These are phyloP conservation scores for Escallonia rubra DNA, from an alignment of 129 eudicot species.

Conservation along the genomic window DNA sequence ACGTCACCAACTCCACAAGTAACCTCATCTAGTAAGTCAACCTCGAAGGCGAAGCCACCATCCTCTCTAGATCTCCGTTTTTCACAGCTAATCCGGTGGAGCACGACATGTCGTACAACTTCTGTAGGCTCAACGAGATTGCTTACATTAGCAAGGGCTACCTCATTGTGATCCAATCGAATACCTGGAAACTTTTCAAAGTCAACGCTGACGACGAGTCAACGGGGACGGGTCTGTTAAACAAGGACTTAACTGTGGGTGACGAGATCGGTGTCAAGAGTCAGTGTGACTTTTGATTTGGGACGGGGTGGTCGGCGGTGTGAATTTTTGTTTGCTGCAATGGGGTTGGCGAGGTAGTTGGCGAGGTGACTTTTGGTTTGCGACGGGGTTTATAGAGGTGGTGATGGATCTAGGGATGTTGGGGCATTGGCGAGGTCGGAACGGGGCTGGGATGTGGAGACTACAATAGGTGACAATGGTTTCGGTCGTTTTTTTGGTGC, in stretches of 20 bases:
- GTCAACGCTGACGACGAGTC: constrained; percentile 44
- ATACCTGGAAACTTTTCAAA: constrained; percentile 57
- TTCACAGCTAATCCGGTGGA: constrained; percentile 37
- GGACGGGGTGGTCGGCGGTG: constrained; percentile 55
- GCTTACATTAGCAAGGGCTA: constrained; percentile 42
- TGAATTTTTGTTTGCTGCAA: no score
- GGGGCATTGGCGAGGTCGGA: no score
- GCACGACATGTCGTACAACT: constrained; percentile 8
- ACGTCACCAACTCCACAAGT: constrained; percentile 54
- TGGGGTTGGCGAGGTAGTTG: no score
- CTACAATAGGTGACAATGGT: no score
- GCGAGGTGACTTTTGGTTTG: no score
- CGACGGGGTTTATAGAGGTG: no score
- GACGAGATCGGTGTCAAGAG: constrained; percentile 55
- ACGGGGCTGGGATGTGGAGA: no score
- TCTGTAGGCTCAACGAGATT: constrained; percentile 53
- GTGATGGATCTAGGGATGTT: no score
- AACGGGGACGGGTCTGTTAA: constrained; percentile 35
- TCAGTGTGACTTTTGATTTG: no score
- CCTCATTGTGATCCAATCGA: constrained; percentile 53
- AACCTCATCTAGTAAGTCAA: constrained; percentile 55
- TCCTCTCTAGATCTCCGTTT: constrained; percentile 39
- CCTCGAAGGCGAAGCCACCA: constrained; percentile 35
- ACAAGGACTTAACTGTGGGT: constrained; percentile 35
- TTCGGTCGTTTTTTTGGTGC: no score